These are phyloP conservation scores for Panellus pusillus DNA, from an alignment of 768 basidiomycete species.

Conservation along the genomic window DNA sequence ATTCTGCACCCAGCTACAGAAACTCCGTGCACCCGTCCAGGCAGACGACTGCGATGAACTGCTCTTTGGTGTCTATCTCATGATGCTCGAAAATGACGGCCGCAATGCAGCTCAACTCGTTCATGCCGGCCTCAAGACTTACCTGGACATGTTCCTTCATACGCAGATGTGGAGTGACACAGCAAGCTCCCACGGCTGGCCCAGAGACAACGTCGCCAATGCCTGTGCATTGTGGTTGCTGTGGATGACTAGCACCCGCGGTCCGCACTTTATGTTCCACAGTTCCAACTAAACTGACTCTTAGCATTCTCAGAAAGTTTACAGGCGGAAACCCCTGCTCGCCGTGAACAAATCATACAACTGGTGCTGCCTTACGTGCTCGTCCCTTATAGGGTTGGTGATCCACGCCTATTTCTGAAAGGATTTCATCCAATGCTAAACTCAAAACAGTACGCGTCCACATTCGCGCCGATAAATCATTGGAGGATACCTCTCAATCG, in stretches of 20 bases:
- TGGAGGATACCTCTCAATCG: slow-evolving; percentile 50
- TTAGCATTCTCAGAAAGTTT: slow-evolving; percentile 27
- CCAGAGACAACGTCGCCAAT: slow-evolving; percentile 47
- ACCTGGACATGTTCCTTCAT: slow-evolving; percentile 46
- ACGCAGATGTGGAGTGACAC: slow-evolving; percentile 44
- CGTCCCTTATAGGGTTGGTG: slow-evolving; percentile 47
- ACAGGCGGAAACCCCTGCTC: slow-evolving; percentile 26
- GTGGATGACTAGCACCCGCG: slow-evolving; percentile 58
- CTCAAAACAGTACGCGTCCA: slow-evolving; percentile 49
- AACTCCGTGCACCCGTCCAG: slow-evolving; percentile 35
- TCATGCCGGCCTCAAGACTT: slow-evolving; percentile 47
- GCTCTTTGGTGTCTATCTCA: slow-evolving; percentile 51
- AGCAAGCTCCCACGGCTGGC: slow-evolving; percentile 51
- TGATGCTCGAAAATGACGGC: slow-evolving; percentile 70
- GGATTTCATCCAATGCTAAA: background rate
- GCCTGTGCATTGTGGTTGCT: slow-evolving; percentile 61
- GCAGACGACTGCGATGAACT: slow-evolving; percentile 33
- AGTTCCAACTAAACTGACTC: background rate
- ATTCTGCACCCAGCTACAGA: slow-evolving; percentile 40
- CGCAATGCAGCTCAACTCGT: slow-evolving; percentile 59
- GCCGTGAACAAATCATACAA: slow-evolving; percentile 30
- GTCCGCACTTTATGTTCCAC: slow-evolving; percentile 32
- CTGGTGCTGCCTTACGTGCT: slow-evolving; percentile 47
- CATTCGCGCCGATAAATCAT: slow-evolving; percentile 63
- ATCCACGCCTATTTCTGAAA: slow-evolving; percentile 7